Evolutionary conservation across 2,329 filamentous ascomycete genomes (phyloP).

Genomic region (Nigrospora oryzae): DNA sequence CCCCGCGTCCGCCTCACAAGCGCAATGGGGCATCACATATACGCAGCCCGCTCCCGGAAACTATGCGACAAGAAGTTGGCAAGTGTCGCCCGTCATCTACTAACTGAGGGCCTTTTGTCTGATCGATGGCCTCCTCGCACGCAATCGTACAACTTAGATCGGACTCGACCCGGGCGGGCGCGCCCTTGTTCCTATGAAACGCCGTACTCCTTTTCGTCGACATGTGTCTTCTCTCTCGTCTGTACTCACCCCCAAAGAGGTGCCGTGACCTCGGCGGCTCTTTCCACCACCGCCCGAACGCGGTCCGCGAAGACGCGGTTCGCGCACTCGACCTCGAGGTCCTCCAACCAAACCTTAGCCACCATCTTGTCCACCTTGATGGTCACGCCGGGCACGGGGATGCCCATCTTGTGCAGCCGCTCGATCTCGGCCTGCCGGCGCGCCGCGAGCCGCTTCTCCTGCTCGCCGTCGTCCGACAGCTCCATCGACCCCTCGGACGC

Average conservation of each 20-base stretch:
- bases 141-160: too few species aligned
- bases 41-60: too few species aligned
- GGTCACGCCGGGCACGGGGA: conserved; percentile 81
- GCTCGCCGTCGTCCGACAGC: conserved; percentile 24
- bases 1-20: too few species aligned
- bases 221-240: neutral
- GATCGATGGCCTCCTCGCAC: too few species aligned
- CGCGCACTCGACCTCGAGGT: conserved; percentile 78
- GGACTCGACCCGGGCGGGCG: too few species aligned
- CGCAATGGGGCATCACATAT: too few species aligned
- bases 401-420: conserved; percentile 72
- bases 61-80: too few species aligned
- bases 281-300: conserved; percentile 81
- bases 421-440: conserved; percentile 62
- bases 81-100: too few species aligned
- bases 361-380: conserved; percentile 83
- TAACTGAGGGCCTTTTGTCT: too few species aligned
- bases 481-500: conserved; percentile 27
- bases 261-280: conserved; percentile 79
- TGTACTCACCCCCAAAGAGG: conserved; percentile 54
- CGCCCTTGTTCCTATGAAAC: neutral
- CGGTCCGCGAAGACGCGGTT: conserved; percentile 74
- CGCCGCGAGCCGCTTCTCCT: conserved; percentile 38
- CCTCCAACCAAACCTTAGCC: conserved; percentile 87
- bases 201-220: neutral